Conservation (phyloP, 2,329 filamentous ascomycete genomes). For the Penicillium expansum region DNA sequence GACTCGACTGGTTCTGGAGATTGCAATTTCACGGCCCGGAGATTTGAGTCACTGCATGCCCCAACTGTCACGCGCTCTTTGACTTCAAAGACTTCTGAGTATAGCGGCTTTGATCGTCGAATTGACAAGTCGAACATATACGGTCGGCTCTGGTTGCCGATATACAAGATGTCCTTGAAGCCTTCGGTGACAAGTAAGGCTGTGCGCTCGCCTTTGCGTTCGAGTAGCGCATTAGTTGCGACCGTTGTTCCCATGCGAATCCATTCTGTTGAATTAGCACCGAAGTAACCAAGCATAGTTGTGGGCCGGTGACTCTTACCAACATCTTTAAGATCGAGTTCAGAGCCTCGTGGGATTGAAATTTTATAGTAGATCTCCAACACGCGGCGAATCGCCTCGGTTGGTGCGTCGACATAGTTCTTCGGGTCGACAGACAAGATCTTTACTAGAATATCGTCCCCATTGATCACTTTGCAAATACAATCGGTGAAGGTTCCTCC, state of each 20-base stretch:
- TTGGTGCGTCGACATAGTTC: conserved; percentile 74
- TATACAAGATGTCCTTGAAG: conserved; percentile 77
- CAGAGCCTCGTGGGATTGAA: conserved; percentile 14
- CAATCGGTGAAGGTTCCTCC: conserved; percentile 42
- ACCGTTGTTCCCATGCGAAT: conserved; percentile 93
- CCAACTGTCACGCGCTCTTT: conserved; percentile 47
- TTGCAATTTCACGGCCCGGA: conserved; percentile 11
- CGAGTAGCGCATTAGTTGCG: conserved; percentile 73
- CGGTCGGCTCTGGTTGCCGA: conserved; percentile 81
- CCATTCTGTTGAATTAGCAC: conserved; percentile 7
- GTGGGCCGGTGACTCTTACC: neutral
- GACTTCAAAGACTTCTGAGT: conserved; percentile 25
- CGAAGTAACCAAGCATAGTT: neutral
- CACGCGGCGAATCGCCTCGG: conserved; percentile 16
- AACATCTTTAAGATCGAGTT: conserved; percentile 16
- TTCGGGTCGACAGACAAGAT: conserved; percentile 80
- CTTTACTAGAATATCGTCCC: conserved; percentile 69
- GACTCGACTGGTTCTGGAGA: neutral
- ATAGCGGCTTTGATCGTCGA: conserved; percentile 62
- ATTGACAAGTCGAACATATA: conserved; percentile 85
- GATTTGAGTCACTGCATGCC: conserved; percentile 19
- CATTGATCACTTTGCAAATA: conserved; percentile 1
- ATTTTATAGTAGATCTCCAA: conserved; percentile 9
- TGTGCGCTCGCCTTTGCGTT: conserved; percentile 22
- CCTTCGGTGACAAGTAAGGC: conserved; percentile 62